Conservation (phyloP, 1,284 basidiomycete species). For the Cryptococcus sp. region DNA sequence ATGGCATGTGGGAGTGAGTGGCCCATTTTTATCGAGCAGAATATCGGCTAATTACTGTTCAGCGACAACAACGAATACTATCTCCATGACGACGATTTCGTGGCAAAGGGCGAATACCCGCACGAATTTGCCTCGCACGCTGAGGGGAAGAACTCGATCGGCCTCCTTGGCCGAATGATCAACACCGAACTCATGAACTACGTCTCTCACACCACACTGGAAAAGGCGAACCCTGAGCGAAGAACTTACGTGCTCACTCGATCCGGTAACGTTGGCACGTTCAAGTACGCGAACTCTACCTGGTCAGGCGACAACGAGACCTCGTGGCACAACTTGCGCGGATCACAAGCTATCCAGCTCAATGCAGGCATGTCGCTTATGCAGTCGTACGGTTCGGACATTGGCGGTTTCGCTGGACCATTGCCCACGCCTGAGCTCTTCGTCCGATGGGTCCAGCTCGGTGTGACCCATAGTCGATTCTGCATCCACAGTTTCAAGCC, state of each 20-base stretch:
- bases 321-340: conserved; percentile 54
- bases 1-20: conserved; percentile 55
- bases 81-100: conserved; percentile 52
- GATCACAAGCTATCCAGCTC: conserved; percentile 47
- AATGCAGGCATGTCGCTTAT: conserved; percentile 52
- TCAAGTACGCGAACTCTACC: conserved; percentile 53
- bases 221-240: conserved; percentile 38
- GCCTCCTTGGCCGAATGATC: conserved; percentile 52
- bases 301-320: conserved; percentile 56
- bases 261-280: conserved; percentile 54
- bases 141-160: conserved; percentile 37
- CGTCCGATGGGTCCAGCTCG: conserved; percentile 55
- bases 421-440: conserved; percentile 54
- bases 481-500: conserved; percentile 56
- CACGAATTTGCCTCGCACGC: conserved; percentile 24
- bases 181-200: conserved; percentile 54
- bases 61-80: conserved; percentile 56
- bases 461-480: conserved; percentile 50
- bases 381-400: conserved; percentile 48
- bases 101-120: conserved; percentile 32
- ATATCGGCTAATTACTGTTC: background rate
- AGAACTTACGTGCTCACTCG: conserved; percentile 54
- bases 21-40: background rate
- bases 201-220: conserved; percentile 47
- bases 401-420: conserved; percentile 55